Evolutionary conservation across 2,329 filamentous ascomycete genomes (phyloP), one percentile per base, ranked within the genome.

Genomic region (Calonectria honghensis): DNA sequence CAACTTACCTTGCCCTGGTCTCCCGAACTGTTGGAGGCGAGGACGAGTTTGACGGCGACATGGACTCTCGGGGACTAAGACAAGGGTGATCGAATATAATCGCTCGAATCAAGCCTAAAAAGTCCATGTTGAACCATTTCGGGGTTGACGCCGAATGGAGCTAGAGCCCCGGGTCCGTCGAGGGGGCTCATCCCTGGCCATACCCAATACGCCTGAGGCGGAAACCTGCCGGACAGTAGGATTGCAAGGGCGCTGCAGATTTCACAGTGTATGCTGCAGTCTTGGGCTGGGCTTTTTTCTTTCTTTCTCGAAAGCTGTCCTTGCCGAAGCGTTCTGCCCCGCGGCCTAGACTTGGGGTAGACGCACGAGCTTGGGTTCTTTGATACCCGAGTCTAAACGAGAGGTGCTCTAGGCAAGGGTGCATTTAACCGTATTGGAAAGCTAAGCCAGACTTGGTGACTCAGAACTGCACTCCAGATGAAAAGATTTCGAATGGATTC

Each of bases 141-240:
- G 79, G 79, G 59, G 68, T 73, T 77, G 64, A 32, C 45, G 45
- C 76, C 73, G 66, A 39, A 80, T 76, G 13, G 18, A 80, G 79
- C 63, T 80, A 80, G 79, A 48, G 69, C 65, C 68, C 50, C 39
- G 54, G 24, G 48, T 32, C 31, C 31, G 66, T 45, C 63, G 54
- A 65, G 54, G 78, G 72, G 66, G 32, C 57, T 68, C 68, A 75
- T 69, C 72, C 70, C 73, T 73, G 76, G 48, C 66, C 57, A 50
- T 65, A 52, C 75, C 54, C 39, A 68, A 69, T 70, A 73, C 70
- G 76, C 73, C 73, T 75, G 78, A 78, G 68, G 69, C 52, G 73
- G 75, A 69, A 75, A 72, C 73, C 51, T 51, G 51, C 57, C 54
- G 68, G 57, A 31, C 68, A 41, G 59, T 63, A 48, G 41, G 41